Percentiles rank a stretch among this genome's conserved stretches.
Evolutionary conservation across 2,329 filamentous ascomycete genomes (phyloP).

Genomic region (Cladosporium cucumerinum): DNA sequence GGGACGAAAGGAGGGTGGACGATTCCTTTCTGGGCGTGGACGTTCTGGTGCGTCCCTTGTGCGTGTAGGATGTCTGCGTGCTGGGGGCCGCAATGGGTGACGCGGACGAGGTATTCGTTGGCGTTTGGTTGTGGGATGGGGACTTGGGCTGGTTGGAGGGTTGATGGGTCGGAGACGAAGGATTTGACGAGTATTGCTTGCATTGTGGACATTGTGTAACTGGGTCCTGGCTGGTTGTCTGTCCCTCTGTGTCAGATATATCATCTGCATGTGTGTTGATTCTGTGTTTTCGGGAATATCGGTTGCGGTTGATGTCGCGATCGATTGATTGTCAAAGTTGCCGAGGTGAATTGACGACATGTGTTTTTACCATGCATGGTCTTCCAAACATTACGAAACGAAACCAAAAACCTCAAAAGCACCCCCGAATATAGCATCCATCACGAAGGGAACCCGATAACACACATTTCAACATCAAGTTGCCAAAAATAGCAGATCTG

Average conservation of each 20-base stretch:
- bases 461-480: neutral
- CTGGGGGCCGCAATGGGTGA: constrained; percentile 57
- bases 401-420: neutral
- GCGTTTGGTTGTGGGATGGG: constrained; percentile 34
- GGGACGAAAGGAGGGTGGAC: constrained; percentile 57
- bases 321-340: neutral
- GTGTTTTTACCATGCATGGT: neutral
- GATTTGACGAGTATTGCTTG: constrained; percentile 41
- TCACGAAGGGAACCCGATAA: neutral
- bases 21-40: constrained; percentile 45
- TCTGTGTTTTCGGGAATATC: neutral
- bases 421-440: neutral
- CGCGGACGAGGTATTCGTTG: constrained; percentile 43
- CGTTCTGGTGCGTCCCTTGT: constrained; percentile 59
- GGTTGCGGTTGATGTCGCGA: neutral
- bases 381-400: neutral
- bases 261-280: neutral
- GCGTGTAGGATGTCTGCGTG: constrained; percentile 61
- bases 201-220: constrained; percentile 30
- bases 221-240: neutral
- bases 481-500: no score
- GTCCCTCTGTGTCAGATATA: neutral
- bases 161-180: constrained; percentile 34
- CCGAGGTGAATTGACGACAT: neutral
- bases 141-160: constrained; percentile 30